phyloP scores from a whole-genome alignment of 1,284 basidiomycete species.

The Microbotryum scabiosae region DNA sequence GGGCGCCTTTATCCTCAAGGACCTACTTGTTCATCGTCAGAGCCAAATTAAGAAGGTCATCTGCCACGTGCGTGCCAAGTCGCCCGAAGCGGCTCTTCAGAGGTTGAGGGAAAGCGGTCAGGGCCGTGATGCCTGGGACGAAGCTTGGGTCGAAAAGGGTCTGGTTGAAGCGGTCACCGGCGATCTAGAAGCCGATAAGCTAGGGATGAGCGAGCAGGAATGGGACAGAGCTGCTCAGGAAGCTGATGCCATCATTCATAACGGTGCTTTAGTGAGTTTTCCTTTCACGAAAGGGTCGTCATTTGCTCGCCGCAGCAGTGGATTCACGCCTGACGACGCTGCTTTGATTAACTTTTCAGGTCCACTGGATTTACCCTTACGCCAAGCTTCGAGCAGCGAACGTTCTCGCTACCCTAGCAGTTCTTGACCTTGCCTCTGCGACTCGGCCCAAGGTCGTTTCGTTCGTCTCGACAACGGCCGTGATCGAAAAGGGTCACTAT shows the following conservation, averaged over 20 bases:
- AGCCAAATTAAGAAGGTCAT: slow-evolving; percentile 72
- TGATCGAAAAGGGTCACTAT: slow-evolving; percentile 78
- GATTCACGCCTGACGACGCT: background rate
- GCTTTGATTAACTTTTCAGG: slow-evolving; percentile 45
- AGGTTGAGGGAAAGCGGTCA: slow-evolving; percentile 68
- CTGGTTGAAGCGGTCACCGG: slow-evolving; percentile 79
- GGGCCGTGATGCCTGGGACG: slow-evolving; percentile 86
- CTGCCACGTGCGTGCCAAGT: slow-evolving; percentile 74
- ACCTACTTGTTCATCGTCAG: slow-evolving; percentile 56
- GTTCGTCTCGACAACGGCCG: slow-evolving; percentile 91
- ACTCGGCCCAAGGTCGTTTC: slow-evolving; percentile 68
- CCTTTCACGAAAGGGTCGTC: background rate
- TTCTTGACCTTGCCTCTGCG: slow-evolving; percentile 65
- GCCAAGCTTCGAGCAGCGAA: slow-evolving; percentile 85
- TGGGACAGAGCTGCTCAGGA: slow-evolving; percentile 67
- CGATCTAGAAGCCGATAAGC: slow-evolving; percentile 66
- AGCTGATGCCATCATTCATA: slow-evolving; percentile 82
- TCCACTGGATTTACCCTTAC: slow-evolving; percentile 99
- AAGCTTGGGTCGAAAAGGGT: slow-evolving; percentile 65
- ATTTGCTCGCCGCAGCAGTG: background rate
- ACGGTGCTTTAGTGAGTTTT: slow-evolving; percentile 77
- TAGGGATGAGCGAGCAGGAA: slow-evolving; percentile 60
- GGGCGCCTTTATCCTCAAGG: slow-evolving; percentile 81
- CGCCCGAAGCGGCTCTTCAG: slow-evolving; percentile 55
- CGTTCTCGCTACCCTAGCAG: slow-evolving; percentile 78